These are phyloP conservation scores for Eucalyptus rudis DNA, from an alignment of 345 rosid genomes.

Conservation along the genomic window DNA sequence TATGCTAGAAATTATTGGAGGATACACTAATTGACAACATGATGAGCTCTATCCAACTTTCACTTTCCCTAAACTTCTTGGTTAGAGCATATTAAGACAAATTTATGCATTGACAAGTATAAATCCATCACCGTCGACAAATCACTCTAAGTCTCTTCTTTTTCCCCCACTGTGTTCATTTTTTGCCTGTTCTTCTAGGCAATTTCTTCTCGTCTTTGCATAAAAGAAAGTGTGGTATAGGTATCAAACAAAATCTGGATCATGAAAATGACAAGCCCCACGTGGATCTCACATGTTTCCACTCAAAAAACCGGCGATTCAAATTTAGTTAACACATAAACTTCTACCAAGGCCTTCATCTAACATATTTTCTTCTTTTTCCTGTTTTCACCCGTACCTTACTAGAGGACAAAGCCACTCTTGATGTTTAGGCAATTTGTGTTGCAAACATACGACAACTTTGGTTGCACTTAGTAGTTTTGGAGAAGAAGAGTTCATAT, in stretches of 20 bases:
- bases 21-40: background rate
- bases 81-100: background rate
- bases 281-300: background rate
- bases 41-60: background rate
- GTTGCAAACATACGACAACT: background rate
- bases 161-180: too few relatives aligned
- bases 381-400: background rate
- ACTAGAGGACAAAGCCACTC: background rate
- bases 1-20: fast-evolving
- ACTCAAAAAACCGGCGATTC: background rate
- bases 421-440: background rate
- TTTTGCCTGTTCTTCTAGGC: too few relatives aligned
- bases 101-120: background rate
- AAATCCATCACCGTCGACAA: background rate
- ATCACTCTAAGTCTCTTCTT: background rate
- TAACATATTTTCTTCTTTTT: background rate
- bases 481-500: background rate
- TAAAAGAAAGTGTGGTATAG: background rate
- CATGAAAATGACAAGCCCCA: background rate
- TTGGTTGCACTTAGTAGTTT: background rate
- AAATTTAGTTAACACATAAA: background rate
- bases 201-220: too few relatives aligned
- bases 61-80: background rate
- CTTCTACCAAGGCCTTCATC: background rate
- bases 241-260: background rate